These are phyloP conservation scores for Vanderwaltozyma polyspora DNA, from an alignment of 805 yeast species.

Conservation along the genomic window DNA sequence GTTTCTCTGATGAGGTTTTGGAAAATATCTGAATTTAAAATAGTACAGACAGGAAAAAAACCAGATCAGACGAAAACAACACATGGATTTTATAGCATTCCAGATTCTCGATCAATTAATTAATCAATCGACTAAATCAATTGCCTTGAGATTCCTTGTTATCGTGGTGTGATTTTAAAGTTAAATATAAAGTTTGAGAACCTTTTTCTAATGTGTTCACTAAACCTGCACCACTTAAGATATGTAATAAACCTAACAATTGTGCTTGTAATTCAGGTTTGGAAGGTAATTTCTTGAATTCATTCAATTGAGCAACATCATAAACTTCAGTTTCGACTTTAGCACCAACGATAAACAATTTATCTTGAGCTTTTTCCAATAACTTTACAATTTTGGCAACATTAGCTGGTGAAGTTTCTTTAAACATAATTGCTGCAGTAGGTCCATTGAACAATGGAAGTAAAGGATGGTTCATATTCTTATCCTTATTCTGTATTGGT, in stretches of 20 bases:
- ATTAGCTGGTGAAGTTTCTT: slow-evolving; percentile 55
- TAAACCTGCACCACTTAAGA: slow-evolving; percentile 81
- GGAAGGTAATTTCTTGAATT: slow-evolving; percentile 65
- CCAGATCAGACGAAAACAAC: too few relatives aligned
- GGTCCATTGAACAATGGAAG: slow-evolving; percentile 70
- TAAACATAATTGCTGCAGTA: slow-evolving; percentile 64
- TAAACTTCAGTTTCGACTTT: slow-evolving; percentile 53
- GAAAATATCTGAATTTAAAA: too few relatives aligned
- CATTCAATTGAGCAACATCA: slow-evolving; percentile 40
- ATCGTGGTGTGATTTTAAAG: slow-evolving; percentile 62
- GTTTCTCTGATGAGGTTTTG: too few relatives aligned
- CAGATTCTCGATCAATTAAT: too few relatives aligned
- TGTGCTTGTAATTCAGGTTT: slow-evolving; percentile 65
- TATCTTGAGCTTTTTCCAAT: slow-evolving; percentile 55
- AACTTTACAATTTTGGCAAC: slow-evolving; percentile 53
- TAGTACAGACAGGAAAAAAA: too few relatives aligned
- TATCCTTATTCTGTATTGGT: slow-evolving; percentile 38
- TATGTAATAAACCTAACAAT: slow-evolving; percentile 72
- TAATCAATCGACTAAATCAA: too few relatives aligned
- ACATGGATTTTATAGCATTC: too few relatives aligned
- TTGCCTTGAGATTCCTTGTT: too few relatives aligned
- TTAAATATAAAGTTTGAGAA: slow-evolving; percentile 58
- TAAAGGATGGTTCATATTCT: slow-evolving; percentile 49
- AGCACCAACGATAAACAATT: slow-evolving; percentile 77
- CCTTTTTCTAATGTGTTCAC: slow-evolving; percentile 68